Percentiles rank a stretch among this genome's conserved stretches.
These are phyloP conservation scores for Funneliformis caledonium DNA, from an alignment of 371 early-diverging fungal species.

Conservation along the genomic window DNA sequence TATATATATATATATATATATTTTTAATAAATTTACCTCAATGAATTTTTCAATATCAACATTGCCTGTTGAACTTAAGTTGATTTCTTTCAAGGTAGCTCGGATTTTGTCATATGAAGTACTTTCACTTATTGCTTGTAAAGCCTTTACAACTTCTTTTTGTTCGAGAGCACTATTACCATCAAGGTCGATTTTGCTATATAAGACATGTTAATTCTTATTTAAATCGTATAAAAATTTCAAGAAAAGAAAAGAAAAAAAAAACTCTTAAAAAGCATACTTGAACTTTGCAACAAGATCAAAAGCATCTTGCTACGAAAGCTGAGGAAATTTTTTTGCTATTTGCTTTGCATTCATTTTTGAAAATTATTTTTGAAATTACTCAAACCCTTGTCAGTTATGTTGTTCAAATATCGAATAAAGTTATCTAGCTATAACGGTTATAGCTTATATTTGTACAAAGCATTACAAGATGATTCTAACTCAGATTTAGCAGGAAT, in stretches of 20 bases:
- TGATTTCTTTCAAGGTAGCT: conserved; percentile 70
- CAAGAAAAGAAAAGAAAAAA: conserved; percentile 11
- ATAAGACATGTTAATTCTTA: background rate
- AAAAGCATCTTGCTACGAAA: conserved; percentile 66
- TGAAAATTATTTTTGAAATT: background rate
- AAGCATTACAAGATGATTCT: conserved; percentile 11
- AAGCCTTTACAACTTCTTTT: conserved; percentile 71
- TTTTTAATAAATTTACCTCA: conserved; percentile 58
- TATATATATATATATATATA: background rate
- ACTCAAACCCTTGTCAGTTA: conserved; percentile 21
- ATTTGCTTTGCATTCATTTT: conserved; percentile 45
- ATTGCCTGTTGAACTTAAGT: conserved; percentile 71
- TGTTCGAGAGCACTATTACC: conserved; percentile 77
- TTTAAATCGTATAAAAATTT: background rate
- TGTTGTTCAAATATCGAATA: conserved; percentile 27
- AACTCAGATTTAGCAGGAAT: background rate
- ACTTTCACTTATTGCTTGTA: conserved; percentile 72
- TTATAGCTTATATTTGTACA: conserved; percentile 22
- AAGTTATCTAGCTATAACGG: background rate
- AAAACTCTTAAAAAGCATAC: conserved; percentile 57
- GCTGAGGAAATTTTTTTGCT: conserved; percentile 64
- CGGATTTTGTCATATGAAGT: conserved; percentile 80
- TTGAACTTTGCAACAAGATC: conserved; percentile 64
- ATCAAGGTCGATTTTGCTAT: conserved; percentile 73
- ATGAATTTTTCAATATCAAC: conserved; percentile 86